phyloP scores from a whole-genome alignment of 1,139 yeast species.

The Candida anutae region DNA sequence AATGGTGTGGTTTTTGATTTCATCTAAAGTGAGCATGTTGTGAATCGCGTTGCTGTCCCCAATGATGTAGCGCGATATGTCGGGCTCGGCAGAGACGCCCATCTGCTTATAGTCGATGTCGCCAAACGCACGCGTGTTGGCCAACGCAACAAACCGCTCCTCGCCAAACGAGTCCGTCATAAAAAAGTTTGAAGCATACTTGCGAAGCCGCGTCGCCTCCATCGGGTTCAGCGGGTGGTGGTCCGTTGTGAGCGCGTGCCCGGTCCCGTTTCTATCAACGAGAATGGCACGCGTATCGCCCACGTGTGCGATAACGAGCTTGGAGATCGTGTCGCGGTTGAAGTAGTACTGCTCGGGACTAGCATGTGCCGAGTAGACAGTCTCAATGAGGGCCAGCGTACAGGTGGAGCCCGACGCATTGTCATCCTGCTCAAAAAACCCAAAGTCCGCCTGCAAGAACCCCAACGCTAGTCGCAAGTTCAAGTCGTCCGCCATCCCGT shows the following conservation, averaged over 20 bases:
- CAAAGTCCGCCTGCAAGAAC: constrained; percentile 54
- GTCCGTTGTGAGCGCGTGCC: constrained; percentile 66
- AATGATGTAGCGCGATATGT: constrained; percentile 56
- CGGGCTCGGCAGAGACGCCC: constrained; percentile 93
- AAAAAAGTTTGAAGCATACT: constrained; percentile 65
- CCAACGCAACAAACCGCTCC: constrained; percentile 73
- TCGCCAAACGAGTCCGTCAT: constrained; percentile 93
- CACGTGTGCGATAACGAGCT: constrained; percentile 78
- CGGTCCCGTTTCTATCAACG: constrained; percentile 69
- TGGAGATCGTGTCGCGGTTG: constrained; percentile 60
- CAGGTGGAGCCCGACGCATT: constrained; percentile 71
- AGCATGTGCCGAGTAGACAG: constrained; percentile 25
- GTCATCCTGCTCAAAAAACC: constrained; percentile 26
- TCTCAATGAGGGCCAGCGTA: constrained; percentile 67
- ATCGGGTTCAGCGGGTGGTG: constrained; percentile 86
- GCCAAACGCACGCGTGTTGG: constrained; percentile 92
- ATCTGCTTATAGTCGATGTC: constrained; percentile 70
- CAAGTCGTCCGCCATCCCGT: constrained; percentile 39
- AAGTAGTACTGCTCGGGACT: constrained; percentile 49
- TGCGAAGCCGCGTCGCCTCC: constrained; percentile 65
- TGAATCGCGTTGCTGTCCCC: constrained; percentile 42
- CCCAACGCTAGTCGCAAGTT: constrained; percentile 54
- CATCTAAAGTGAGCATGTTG: constrained; percentile 27
- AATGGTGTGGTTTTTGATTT: constrained; percentile 32
- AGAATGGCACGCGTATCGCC: constrained; percentile 91